A percentile compares a stretch with the other conserved stretches of the same genome.
Evolutionary conservation across 2,329 filamentous ascomycete genomes (phyloP).

Genomic region (Neodidymelliopsis sp.): DNA sequence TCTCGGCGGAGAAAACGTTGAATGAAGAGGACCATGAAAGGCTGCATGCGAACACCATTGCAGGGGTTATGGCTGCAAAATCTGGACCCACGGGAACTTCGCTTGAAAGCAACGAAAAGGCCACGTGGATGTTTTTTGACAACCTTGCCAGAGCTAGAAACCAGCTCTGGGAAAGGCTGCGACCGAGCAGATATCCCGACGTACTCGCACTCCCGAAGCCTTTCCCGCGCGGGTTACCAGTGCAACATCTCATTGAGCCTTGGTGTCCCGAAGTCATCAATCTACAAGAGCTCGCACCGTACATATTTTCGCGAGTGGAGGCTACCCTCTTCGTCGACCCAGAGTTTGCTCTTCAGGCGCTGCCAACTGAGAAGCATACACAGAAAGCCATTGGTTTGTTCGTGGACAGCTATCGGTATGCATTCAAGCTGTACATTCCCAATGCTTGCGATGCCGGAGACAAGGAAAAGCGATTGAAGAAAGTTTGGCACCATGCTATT

Average conservation of each 20-base stretch:
- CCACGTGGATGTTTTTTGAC: slow-evolving; percentile 46
- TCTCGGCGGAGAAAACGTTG: slow-evolving; percentile 30
- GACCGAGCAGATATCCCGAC: slow-evolving; percentile 32
- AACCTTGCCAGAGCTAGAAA: slow-evolving; percentile 45
- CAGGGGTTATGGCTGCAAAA: slow-evolving; percentile 18
- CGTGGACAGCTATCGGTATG: slow-evolving; percentile 43
- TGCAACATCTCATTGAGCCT: slow-evolving; percentile 39
- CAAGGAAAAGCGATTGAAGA: slow-evolving; percentile 20
- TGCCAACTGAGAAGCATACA: slow-evolving; percentile 33
- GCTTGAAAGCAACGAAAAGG: not conserved
- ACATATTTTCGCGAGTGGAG: slow-evolving; percentile 33
- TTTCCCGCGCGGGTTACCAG: slow-evolving; percentile 45
- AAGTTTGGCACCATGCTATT: slow-evolving; percentile 41
- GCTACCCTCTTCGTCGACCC: slow-evolving; percentile 31
- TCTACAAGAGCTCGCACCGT: slow-evolving; percentile 30
- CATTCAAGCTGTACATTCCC: slow-evolving; percentile 37
- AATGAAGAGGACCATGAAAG: slow-evolving; percentile 24
- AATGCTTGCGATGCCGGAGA: slow-evolving; percentile 13
- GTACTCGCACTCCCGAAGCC: slow-evolving; percentile 33
- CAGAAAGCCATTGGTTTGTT: slow-evolving; percentile 41
- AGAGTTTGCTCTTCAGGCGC: slow-evolving; percentile 20
- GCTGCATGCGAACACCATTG: slow-evolving; percentile 16
- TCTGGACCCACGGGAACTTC: slow-evolving; percentile 22
- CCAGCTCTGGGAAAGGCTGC: slow-evolving; percentile 39
- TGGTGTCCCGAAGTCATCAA: slow-evolving; percentile 16